Base-by-base conservation (phyloP, 257 asterid species). In the Thymus quinquecostatus region DNA sequence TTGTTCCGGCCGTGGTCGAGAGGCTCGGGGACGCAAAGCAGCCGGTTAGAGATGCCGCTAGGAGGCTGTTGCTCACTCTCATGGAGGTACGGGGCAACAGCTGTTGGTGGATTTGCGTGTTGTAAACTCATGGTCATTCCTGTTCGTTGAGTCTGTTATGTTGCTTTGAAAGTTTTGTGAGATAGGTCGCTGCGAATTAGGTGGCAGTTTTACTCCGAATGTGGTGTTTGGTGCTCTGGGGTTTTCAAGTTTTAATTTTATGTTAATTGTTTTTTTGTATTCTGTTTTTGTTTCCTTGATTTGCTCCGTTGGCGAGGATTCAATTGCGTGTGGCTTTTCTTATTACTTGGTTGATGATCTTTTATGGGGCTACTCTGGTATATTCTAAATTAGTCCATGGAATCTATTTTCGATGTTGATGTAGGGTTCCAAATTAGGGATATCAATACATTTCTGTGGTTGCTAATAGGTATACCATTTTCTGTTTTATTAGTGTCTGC, bases 1-100 rank as follows among this genome's bases (percentile, higher is more conserved):
- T 95, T 33, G 92, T 95, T 11, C 99, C 99, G 5, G 89, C 97
- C 2, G 95, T 87, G n/a, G 99, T 92, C 53, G 99, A 95, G 86
- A 75, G 94, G 61, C 84, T 95, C 66, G 98, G 98, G 0, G 99
- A 95, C 66, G 93, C 87, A 2, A 95, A 95, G 69, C 99, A 92
- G 74, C 99, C 99, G 0, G 99, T 95, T 50, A 78, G 99, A 74
- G 97, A 95, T 68, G 97, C 99, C 21, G 92, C 96, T 12, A 81
- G 98, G 40, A 81, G 97, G 75, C 75, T 95, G 41, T 58, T 95
- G 81, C 97, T 92, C 75, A 95, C 99, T 59, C 91, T 92, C 47
- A 95, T 95, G 99, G 96, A 92, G 97, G 98, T 95, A 82, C 40
- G 10, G 48, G 51, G 60, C 43, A 21, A n/a, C 45, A 36, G 10